Evolutionary conservation across 768 basidiomycete genomes (phyloP).

Genomic region (Tricholoma saponaceum): DNA sequence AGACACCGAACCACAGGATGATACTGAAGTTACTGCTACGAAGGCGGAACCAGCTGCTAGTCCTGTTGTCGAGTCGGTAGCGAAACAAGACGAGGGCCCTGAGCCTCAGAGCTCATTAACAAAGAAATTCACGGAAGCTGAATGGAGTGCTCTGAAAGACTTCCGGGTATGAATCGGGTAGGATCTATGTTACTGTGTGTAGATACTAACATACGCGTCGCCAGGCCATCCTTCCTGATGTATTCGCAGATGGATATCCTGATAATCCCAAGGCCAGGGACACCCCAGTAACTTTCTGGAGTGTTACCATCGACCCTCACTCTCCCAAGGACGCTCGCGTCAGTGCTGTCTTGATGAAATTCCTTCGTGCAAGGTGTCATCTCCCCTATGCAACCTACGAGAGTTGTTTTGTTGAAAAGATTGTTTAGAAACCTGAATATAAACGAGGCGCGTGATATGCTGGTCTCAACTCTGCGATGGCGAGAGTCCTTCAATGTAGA

Average conservation of each 20-base stretch:
- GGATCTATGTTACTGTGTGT: background rate
- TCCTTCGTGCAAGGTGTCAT: conserved; percentile 65
- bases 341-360: conserved; percentile 79
- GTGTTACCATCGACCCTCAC: conserved; percentile 59
- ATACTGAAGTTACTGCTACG: background rate
- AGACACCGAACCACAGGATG: background rate
- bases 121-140: conserved; percentile 60
- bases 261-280: conserved; percentile 50
- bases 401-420: background rate
- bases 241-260: conserved; percentile 56
- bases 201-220: background rate
- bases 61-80: background rate
- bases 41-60: conserved; percentile 7
- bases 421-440: conserved; percentile 46
- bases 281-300: conserved; percentile 62
- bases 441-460: conserved; percentile 56
- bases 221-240: conserved; percentile 43
- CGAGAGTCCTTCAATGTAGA: conserved; percentile 62
- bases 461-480: conserved; percentile 69
- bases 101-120: conserved; percentile 75
- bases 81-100: conserved; percentile 18
- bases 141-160: conserved; percentile 66
- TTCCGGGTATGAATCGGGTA: conserved; percentile 49
- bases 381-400: background rate
- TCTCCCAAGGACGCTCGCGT: conserved; percentile 55